Conservation (phyloP, 1,284 basidiomycete genomes). For the Austropuccinia psidii region DNA sequence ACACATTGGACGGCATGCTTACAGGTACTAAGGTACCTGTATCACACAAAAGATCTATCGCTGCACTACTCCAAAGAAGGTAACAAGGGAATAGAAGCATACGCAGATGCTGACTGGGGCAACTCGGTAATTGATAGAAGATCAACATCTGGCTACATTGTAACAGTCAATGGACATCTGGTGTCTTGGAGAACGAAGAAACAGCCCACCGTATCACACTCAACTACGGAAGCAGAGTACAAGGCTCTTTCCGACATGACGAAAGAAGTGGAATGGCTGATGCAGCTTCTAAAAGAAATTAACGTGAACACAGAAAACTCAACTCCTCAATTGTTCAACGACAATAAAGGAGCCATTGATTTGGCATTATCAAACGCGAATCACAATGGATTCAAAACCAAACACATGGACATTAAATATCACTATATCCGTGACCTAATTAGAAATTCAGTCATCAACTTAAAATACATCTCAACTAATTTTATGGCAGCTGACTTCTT, state of each 20-base stretch:
- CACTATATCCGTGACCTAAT: too few relatives aligned
- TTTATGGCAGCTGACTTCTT: too few relatives aligned
- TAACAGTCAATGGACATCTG: background rate
- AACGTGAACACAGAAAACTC: background rate
- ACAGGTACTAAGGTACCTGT: background rate
- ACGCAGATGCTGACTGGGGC: constrained; percentile 8
- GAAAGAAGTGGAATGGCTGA: background rate
- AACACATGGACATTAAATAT: constrained; percentile 11
- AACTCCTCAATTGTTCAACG: background rate
- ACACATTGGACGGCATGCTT: background rate
- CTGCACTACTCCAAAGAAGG: too few relatives aligned
- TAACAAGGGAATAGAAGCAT: too few relatives aligned
- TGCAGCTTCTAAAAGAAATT: background rate
- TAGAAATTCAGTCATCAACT: too few relatives aligned
- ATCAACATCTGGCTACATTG: background rate
- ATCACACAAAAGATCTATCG: too few relatives aligned
- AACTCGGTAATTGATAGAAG: background rate
- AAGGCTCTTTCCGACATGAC: background rate
- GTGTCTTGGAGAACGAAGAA: background rate
- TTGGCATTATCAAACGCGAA: background rate
- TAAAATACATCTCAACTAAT: too few relatives aligned
- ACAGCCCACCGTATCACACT: background rate
- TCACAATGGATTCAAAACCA: background rate
- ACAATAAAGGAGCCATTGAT: background rate
- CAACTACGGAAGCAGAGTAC: constrained; percentile 1